Evolutionary conservation across 1,139 yeast genomes (phyloP), one percentile per base, ranked within the genome.

Genomic region (Nadsonia starkeyi-henricii): DNA sequence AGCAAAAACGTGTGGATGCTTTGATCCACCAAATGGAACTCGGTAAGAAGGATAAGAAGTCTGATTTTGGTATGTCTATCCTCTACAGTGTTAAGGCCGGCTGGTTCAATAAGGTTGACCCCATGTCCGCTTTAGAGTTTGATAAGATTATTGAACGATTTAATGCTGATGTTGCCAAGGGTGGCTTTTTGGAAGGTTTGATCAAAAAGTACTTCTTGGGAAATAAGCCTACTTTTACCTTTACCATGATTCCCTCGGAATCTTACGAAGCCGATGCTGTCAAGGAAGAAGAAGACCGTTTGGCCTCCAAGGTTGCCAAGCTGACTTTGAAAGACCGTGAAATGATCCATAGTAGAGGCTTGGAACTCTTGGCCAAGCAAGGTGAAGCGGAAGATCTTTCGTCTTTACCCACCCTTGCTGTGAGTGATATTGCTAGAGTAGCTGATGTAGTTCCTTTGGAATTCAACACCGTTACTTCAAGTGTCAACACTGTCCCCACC

Each of bases 21-120:
- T 76, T 91, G 45, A 71, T 93, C 44, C 94, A 88, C 62, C 97
- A 89, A 62, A 70, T 89, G 43, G 98, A 91, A 62, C 68, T 91
- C 41, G 70, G 79, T 43, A 82, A 85, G 63, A 85, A 86, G 57
- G 89, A 85, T 55, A 94, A 88, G 54, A 88, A 83, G 57, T 83
- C 97, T 0, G 86, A 86, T 51, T 89, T 88, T 66, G 99, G 99
- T 18, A 69, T 91, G 70, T 80, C 81, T 30, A 66, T 91, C 49
- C 71, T 91, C 43, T 79, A 79, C 58, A 74, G 88, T 2, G 58
- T 91, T 12, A 75, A 85, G 41, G 86, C 96, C 12, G 78, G 88
- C 15, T 89, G 96, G 84, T 79, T 85, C 49, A 86, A 86, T 59
- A 78, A 78, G 28, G 84, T 83, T 61, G 85, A 85, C 61, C 89